Percentiles rank a stretch among this genome's conserved stretches.
These are phyloP conservation scores for Tulasnella calospora DNA, from an alignment of 768 basidiomycete species.

Conservation along the genomic window DNA sequence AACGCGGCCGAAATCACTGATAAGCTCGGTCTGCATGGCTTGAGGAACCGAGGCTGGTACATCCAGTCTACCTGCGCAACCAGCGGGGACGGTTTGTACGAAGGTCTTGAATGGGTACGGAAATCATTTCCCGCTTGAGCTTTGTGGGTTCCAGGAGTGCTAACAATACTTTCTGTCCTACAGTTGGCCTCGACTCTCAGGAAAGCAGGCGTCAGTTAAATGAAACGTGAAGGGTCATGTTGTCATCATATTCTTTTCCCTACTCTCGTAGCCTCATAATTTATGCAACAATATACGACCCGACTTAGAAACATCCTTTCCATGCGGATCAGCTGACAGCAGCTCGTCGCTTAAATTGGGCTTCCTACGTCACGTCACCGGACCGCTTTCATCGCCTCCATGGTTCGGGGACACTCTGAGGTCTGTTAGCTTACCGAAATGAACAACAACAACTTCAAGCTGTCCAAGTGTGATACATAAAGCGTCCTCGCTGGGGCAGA, in stretches of 20 bases:
- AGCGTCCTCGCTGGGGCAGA: conserved; percentile 93
- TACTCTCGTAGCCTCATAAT: not conserved
- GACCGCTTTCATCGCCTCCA: not conserved
- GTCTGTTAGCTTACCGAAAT: too few species aligned
- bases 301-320: not conserved
- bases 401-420: not conserved
- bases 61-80: conserved; percentile 99
- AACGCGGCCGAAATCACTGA: conserved; percentile 99
- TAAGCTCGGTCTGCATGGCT: conserved; percentile 96
- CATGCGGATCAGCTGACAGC: not conserved
- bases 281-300: not conserved
- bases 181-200: conserved; percentile 47
- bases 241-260: not conserved
- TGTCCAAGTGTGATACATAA: conserved; percentile 98
- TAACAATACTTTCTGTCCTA: too few species aligned
- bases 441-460: conserved; percentile 99
- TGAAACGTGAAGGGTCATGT: not conserved
- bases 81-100: conserved; percentile 96
- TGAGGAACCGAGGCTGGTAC: conserved; percentile 97
- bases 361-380: not conserved
- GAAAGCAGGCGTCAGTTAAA: too few species aligned
- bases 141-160: not conserved
- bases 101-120: conserved; percentile 86
- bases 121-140: not conserved
- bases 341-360: not conserved